Conservation (phyloP, 2,329 filamentous ascomycete genomes). For the Phialophora expanda region DNA sequence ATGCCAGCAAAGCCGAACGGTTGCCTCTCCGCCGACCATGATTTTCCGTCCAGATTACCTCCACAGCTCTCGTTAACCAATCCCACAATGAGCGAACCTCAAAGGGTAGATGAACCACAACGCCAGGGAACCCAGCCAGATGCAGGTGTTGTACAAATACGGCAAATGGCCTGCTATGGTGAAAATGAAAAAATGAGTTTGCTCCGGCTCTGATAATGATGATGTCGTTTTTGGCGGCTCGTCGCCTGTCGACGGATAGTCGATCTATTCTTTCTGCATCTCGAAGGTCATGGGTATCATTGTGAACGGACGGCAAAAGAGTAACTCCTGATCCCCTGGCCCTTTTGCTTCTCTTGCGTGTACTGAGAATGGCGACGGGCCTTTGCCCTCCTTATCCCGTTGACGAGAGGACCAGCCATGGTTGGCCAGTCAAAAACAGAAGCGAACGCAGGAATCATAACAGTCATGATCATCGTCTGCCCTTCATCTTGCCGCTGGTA, state of each 20-base stretch:
- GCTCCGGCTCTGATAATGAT: constrained; percentile 3
- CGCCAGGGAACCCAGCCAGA: constrained; percentile 11
- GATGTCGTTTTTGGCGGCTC: background rate
- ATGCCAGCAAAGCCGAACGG: background rate
- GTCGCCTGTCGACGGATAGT: background rate
- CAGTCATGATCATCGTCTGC: constrained; percentile 33
- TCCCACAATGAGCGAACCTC: background rate
- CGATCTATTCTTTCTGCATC: constrained; percentile 12
- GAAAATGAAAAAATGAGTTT: background rate
- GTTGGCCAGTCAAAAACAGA: constrained; percentile 13
- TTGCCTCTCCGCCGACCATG: background rate
- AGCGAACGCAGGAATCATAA: constrained; percentile 21
- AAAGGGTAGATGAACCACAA: constrained; percentile 2
- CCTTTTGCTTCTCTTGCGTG: constrained; percentile 10
- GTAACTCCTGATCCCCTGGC: constrained; percentile 10
- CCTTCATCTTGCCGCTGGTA: constrained; percentile 34
- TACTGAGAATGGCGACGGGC: constrained; percentile 14
- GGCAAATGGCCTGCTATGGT: constrained; percentile 11
- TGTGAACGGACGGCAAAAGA: constrained; percentile 15
- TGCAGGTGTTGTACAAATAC: constrained; percentile 19
- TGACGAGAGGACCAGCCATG: constrained; percentile 12
- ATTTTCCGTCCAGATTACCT: background rate
- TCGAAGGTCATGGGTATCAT: constrained; percentile 29
- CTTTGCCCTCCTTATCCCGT: constrained; percentile 13
- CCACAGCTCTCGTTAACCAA: background rate